phyloP scores from a whole-genome alignment of 305 asterid species.

The Solanum chacoense region DNA sequence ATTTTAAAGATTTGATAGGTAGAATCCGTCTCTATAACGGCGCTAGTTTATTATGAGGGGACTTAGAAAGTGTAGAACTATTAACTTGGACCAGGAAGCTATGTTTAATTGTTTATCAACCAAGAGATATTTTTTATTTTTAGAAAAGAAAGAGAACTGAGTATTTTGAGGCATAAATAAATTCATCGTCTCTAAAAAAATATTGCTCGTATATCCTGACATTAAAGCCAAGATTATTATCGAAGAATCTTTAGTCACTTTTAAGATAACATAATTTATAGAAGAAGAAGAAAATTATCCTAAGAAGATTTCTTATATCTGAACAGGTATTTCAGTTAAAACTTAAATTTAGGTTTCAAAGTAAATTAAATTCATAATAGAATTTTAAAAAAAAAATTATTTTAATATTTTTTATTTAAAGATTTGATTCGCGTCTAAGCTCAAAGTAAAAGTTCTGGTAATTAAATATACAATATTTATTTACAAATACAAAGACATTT shows the following conservation, averaged over 20 bases:
- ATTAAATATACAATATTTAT: no score
- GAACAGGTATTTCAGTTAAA: no score
- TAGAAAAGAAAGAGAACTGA: background rate
- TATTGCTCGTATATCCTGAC: no score
- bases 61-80: background rate
- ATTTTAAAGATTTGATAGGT: no score
- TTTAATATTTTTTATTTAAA: no score
- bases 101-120: background rate
- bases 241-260: no score
- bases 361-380: no score
- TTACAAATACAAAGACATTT: no score
- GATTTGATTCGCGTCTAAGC: background rate
- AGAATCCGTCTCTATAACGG: background rate
- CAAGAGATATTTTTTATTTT: background rate
- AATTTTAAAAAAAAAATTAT: no score
- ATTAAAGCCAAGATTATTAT: no score
- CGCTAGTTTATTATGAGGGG: background rate
- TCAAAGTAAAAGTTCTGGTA: background rate
- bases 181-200: background rate
- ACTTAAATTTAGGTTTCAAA: background rate
- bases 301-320: background rate
- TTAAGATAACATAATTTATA: no score
- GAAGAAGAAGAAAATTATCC: background rate
- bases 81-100: background rate
- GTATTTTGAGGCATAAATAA: background rate